Percentiles rank a stretch among this genome's conserved stretches.
Evolutionary conservation across 176 grass and related monocot species (phyloP).

Genomic region (Carex kokanica): DNA sequence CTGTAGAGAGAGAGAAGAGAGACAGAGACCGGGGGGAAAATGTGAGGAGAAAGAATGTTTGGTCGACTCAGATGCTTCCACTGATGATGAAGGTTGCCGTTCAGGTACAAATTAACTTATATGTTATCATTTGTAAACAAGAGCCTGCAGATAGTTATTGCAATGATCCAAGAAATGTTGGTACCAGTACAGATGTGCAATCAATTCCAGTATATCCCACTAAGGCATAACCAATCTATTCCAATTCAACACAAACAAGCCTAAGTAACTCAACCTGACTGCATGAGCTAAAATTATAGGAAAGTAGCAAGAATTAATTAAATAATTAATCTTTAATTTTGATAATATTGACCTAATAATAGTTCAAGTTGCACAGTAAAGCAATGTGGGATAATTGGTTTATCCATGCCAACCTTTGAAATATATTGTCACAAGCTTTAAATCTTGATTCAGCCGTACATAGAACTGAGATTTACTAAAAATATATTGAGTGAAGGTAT

Average conservation of each 20-base stretch:
- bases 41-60: slow-evolving; percentile 7
- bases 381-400: not conserved
- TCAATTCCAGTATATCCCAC: not conserved
- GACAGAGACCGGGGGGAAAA: not conserved
- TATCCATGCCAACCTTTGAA: not conserved
- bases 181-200: not conserved
- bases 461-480: slow-evolving; percentile 5
- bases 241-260: not conserved
- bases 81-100: slow-evolving; percentile 26
- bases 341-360: not conserved
- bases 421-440: not conserved
- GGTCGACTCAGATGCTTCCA: slow-evolving; percentile 25
- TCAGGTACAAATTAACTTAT: not conserved
- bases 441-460: not conserved
- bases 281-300: not conserved
- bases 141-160: not conserved
- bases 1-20: not conserved
- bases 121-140: not conserved
- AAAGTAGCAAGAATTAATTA: not conserved
- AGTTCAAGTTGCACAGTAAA: not conserved
- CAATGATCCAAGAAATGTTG: not conserved
- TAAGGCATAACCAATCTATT: not conserved
- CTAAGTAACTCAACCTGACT: not conserved
- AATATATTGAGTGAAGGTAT: slow-evolving; percentile 1
- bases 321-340: not conserved